These are phyloP conservation scores for Schizochytrium sp. DNA, from an alignment of 108 stramenopile genomes.

Conservation along the genomic window DNA sequence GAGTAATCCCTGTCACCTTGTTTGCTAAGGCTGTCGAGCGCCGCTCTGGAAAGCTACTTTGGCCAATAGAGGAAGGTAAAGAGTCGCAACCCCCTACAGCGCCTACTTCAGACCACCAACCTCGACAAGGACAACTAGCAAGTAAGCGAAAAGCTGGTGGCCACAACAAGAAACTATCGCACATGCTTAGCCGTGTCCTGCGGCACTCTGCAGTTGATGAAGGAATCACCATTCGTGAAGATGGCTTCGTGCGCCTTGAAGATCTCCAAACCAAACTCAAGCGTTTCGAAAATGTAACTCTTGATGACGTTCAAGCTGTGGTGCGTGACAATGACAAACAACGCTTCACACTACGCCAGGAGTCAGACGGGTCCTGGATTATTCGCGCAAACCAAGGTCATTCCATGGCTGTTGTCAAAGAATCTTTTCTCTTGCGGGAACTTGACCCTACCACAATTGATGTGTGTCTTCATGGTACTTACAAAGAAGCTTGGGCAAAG, in stretches of 20 bases:
- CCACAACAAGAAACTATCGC: conserved; percentile 33
- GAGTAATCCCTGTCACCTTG: background rate
- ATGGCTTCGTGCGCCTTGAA: background rate
- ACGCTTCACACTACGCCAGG: conserved; percentile 19
- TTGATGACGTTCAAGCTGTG: background rate
- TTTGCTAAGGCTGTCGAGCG: conserved; percentile 23
- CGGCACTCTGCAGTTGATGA: conserved; percentile 31
- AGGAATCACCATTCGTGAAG: background rate
- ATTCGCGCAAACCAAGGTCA: conserved; percentile 57
- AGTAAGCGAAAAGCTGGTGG: background rate
- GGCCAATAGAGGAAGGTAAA: background rate
- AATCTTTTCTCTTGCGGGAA: background rate
- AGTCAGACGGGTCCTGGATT: background rate
- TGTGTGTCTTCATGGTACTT: conserved; percentile 23
- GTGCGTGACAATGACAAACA: background rate
- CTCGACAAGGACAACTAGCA: background rate
- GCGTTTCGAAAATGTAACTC: background rate
- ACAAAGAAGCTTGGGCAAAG: background rate
- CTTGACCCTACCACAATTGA: background rate
- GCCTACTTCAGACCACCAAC: background rate
- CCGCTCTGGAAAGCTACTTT: background rate
- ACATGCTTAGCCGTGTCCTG: background rate
- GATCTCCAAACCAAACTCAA: conserved; percentile 6
- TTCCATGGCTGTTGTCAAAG: conserved; percentile 45
- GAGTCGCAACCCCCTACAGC: background rate